Base-by-base conservation (phyloP, 176 grass and related monocot genomes). In the Poa pratensis region DNA sequence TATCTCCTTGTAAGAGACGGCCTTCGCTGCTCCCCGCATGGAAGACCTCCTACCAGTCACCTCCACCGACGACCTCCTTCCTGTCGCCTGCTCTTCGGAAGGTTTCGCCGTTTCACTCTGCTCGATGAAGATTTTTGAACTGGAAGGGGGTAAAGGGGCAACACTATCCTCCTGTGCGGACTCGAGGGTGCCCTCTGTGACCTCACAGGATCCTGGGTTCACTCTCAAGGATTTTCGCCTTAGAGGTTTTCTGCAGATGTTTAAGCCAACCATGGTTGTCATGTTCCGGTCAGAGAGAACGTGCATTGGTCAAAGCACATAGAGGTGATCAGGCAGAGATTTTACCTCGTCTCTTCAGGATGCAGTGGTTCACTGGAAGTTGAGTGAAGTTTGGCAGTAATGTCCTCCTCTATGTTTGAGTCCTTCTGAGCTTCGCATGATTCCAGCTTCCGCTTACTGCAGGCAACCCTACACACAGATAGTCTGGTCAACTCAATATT, bases 1-100 rank as follows among this genome's bases (percentile, higher is more conserved):
- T 16, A 49, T 60, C 85, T 94, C 92, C 71, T 82, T 94, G 86
- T 94, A 94, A 2, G 84, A 91, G 39, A 80, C 24, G 2, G 87
- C 81, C 62, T 89, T 94, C 39, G 86, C 92, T 82, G 83, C 84
- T 55, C 87, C 92, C 72, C 70, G 86, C 24, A 87, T 67, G 28
- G 80, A 48, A 3, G 89, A 85, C 73, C 89, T 90, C 46, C 78
- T 39, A 60, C 71, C 45, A 18, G 23, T 50, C 71, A 18, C 45
- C 45, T 74, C 45, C 71, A 87, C 37, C 19, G 65, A 87, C 48
- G 84, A 86, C 27, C 69, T 87, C 54, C 79, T 85, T 30, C 82
- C 74, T 9, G 42, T 3, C 27, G 20, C 80, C 14, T 53, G 76
- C 37, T 69, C 83, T 43, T 75, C 58, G 13, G 32, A 60, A 50